Conservation (phyloP, 768 basidiomycete genomes). For the Amanita brunnescens region DNA sequence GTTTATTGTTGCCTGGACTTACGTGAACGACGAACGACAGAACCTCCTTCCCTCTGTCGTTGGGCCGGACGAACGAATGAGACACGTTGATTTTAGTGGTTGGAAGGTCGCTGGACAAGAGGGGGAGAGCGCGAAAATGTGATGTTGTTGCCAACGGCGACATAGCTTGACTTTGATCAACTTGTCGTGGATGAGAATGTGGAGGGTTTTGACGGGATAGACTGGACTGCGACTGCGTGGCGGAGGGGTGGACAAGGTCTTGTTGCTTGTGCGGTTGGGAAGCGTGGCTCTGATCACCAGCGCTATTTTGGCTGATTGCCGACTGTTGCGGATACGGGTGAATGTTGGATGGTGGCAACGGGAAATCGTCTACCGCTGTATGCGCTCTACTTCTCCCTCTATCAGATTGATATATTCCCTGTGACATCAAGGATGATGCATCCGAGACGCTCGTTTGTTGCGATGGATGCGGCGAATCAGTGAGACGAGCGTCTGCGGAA, state of each 20-base stretch:
- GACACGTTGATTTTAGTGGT: constrained; percentile 64
- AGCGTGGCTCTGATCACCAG: constrained; percentile 8
- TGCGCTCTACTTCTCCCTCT: constrained; percentile 25
- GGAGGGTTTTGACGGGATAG: background rate
- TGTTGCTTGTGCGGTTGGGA: background rate
- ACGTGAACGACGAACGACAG: constrained; percentile 81
- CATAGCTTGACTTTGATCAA: constrained; percentile 16
- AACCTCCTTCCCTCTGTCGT: constrained; percentile 88
- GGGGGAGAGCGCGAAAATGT: constrained; percentile 64
- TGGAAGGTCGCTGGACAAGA: constrained; percentile 64
- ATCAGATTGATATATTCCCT: constrained; percentile 8
- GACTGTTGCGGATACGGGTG: constrained; percentile 18
- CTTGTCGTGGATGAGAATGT: constrained; percentile 11
- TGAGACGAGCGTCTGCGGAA: background rate
- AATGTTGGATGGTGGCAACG: constrained; percentile 31
- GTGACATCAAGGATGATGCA: background rate
- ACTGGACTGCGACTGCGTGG: background rate
- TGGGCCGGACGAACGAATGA: constrained; percentile 78
- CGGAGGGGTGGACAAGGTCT: background rate
- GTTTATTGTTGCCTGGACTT: constrained; percentile 61
- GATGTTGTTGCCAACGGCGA: constrained; percentile 21
- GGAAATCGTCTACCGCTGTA: constrained; percentile 43
- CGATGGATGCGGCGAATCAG: background rate
- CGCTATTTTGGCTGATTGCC: constrained; percentile 14
- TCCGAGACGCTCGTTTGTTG: background rate